Base-by-base conservation (phyloP, 1,139 yeast genomes). In the Arxiozyma telluris region DNA sequence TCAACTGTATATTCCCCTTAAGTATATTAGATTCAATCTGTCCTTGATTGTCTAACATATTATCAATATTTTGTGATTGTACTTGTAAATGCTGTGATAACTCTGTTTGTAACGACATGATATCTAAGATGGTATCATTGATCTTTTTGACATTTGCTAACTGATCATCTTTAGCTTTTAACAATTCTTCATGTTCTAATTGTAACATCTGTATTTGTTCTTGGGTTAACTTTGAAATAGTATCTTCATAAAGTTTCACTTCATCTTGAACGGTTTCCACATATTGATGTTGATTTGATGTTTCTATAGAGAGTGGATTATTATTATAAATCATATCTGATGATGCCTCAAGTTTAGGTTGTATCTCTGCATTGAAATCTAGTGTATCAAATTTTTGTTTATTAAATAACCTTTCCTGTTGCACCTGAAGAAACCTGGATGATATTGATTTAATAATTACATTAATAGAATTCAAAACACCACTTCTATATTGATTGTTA, bases 51-150 rank as follows among this genome's bases (percentile, higher is more conserved):
- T 84, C 87, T 55, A 84, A 71, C 57, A 93, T 74, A 45, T 76
- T 74, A 54, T 80, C 77, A 43, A 93, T 87, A 66, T 82, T 84
- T 52, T 84, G 86, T 4, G 87, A 82, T 69, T 93, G 98, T 0
- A 81, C 71, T 41, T 83, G 82, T 52, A 93, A 73, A 64, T 91
- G 96, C 51, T 84, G 75, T 4, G 90, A 78, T 57, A 93, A 75
- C 63, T 89, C 95, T 39, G 84, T 77, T 64, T 90, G 96, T 59
- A 93, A 71, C 54, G 83, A 81, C 1, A 93, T 80, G 51, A 93
- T 86, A 65, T 90, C 97, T 53, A 83, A 71, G 73, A 91, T 83
- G 1, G 96, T 82, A 56, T 76, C 77, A 65, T 90, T 94, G n/a
- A 93, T 80, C 57, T 78, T 74, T 59, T 81, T 82, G 12, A 83